Conservation (phyloP, 2,329 filamentous ascomycete species). For the Trichoderma atroviride region DNA sequence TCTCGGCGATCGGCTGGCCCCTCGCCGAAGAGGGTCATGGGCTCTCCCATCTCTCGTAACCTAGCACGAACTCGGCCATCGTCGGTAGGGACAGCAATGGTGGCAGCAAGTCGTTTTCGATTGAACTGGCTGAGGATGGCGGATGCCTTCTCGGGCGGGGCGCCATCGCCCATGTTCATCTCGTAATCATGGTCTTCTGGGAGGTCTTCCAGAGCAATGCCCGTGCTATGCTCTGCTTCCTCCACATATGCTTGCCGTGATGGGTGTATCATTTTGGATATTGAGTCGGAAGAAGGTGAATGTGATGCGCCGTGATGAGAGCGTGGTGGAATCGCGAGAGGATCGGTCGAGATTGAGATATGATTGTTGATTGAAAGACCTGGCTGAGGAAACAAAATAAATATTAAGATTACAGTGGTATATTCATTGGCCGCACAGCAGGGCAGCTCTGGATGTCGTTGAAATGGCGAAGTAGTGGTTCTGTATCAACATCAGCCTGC, state of each 20-base stretch:
- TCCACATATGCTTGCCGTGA: conserved; percentile 93
- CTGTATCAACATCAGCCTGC: neutral
- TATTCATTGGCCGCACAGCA: neutral
- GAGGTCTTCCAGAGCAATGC: conserved; percentile 54
- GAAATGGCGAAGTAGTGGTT: neutral
- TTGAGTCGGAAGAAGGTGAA: neutral
- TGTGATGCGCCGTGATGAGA: neutral
- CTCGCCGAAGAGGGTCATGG: conserved; percentile 93
- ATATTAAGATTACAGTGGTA: neutral
- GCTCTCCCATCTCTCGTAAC: conserved; percentile 86
- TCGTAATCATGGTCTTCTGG: conserved; percentile 81
- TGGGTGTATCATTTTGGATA: conserved; percentile 71
- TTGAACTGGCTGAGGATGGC: conserved; percentile 87
- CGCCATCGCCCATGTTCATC: conserved; percentile 68
- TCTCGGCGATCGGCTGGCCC: conserved; percentile 83
- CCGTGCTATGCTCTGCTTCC: conserved; percentile 65
- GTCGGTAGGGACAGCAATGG: conserved; percentile 90
- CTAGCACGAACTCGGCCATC: conserved; percentile 81
- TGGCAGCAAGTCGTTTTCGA: conserved; percentile 84
- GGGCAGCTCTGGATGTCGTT: neutral
- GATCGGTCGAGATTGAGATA: neutral
- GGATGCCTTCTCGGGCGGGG: conserved; percentile 78
- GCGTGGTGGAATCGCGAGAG: neutral
- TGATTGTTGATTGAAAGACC: neutral
- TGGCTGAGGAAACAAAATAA: too few relatives aligned